Conservation (phyloP, 169 alveolate genomes). For the Plasmodium fragile region DNA sequence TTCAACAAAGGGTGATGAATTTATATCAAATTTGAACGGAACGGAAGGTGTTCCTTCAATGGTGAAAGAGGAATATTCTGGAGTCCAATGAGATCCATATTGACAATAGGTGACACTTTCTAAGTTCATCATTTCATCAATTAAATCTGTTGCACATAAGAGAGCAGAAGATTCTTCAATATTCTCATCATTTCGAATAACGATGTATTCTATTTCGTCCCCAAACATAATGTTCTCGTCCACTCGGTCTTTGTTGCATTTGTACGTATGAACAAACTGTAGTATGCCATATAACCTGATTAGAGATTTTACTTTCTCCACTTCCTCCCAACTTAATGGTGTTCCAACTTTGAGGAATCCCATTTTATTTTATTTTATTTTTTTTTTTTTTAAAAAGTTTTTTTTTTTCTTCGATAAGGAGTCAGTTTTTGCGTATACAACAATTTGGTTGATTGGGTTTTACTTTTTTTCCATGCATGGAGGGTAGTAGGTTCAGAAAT, state of each 20-base stretch:
- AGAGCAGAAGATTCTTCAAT: slow-evolving; percentile 71
- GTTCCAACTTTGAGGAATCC: slow-evolving; percentile 74
- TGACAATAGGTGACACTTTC: slow-evolving; percentile 62
- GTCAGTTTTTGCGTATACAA: neutral
- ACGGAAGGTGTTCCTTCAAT: slow-evolving; percentile 83
- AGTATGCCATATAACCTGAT: slow-evolving; percentile 76
- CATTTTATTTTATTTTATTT: slow-evolving; percentile 1
- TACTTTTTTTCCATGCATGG: neutral
- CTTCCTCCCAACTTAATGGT: slow-evolving; percentile 76
- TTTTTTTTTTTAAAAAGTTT: neutral
- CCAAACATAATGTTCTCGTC: slow-evolving; percentile 82
- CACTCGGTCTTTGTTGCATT: slow-evolving; percentile 72
- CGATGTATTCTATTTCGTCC: slow-evolving; percentile 79
- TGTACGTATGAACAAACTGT: slow-evolving; percentile 78
- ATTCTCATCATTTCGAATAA: slow-evolving; percentile 64
- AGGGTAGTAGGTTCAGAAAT: neutral
- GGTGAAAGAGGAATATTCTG: slow-evolving; percentile 85
- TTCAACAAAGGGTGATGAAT: slow-evolving; percentile 62
- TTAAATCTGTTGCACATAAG: slow-evolving; percentile 79
- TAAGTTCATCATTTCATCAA: slow-evolving; percentile 71
- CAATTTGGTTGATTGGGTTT: neutral
- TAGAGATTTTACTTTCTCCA: slow-evolving; percentile 38
- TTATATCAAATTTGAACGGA: slow-evolving; percentile 78
- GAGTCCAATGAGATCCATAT: slow-evolving; percentile 78
- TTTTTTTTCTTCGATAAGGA: neutral